Evolutionary conservation across 345 rosid genomes (phyloP).

Genomic region (Hevea brasiliensis): DNA sequence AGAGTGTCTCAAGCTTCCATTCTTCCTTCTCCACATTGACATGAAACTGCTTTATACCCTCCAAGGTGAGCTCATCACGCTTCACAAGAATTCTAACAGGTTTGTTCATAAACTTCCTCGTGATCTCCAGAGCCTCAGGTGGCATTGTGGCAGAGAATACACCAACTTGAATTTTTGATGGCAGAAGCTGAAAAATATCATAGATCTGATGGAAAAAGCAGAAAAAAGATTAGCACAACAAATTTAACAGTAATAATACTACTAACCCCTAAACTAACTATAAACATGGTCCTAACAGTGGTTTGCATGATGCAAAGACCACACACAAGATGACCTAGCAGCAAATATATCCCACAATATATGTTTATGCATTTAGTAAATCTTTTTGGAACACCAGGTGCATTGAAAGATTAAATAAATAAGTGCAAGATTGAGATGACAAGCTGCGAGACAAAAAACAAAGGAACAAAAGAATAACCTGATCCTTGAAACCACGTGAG

Average conservation of each 20-base stretch:
- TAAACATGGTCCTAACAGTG: neutral
- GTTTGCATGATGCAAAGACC: neutral
- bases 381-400: neutral
- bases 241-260: neutral
- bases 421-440: neutral
- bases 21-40: conserved; percentile 35
- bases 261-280: neutral
- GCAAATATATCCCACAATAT: neutral
- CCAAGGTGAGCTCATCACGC: conserved; percentile 36
- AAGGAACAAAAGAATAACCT: conserved; percentile 10
- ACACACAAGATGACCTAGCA: neutral
- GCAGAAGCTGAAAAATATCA: conserved; percentile 36
- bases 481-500: conserved; percentile 30
- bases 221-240: neutral
- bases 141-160: conserved; percentile 38
- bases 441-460: neutral
- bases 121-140: conserved; percentile 35
- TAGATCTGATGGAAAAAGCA: conserved; percentile 19
- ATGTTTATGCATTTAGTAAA: neutral
- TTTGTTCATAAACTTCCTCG: conserved; percentile 37
- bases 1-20: conserved; percentile 33
- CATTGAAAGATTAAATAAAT: neutral
- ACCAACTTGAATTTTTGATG: conserved; percentile 30
- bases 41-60: conserved; percentile 35
- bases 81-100: conserved; percentile 35